These are phyloP conservation scores for Xanthoconium purpureum DNA, from an alignment of 768 basidiomycete genomes.

Conservation along the genomic window DNA sequence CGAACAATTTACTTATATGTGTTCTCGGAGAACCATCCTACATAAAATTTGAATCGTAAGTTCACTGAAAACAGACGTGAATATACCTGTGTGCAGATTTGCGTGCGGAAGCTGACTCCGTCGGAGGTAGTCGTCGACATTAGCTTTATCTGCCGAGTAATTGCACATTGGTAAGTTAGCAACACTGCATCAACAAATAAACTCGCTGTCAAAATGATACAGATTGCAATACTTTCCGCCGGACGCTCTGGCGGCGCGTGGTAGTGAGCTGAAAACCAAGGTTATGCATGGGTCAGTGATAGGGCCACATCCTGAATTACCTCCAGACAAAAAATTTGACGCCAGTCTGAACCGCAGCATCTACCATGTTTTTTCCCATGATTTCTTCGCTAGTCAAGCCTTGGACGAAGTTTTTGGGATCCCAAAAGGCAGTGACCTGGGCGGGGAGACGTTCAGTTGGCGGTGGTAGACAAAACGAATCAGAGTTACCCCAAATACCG, in stretches of 20 bases:
- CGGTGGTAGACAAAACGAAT: background rate
- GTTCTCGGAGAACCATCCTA: slow-evolving; percentile 29
- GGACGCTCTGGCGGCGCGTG: slow-evolving; percentile 8
- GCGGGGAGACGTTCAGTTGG: background rate
- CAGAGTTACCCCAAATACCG: slow-evolving; percentile 30
- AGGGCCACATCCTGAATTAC: background rate
- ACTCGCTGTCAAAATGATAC: slow-evolving; percentile 27
- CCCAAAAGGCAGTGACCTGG: slow-evolving; percentile 29
- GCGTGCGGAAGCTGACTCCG: slow-evolving; percentile 18
- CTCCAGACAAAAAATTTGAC: slow-evolving; percentile 33
- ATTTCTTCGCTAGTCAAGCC: slow-evolving; percentile 20
- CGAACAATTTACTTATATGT: slow-evolving; percentile 14
- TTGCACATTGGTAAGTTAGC: background rate
- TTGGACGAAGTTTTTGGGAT: slow-evolving; percentile 18
- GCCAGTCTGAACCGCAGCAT: slow-evolving; percentile 20
- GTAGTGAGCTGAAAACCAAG: slow-evolving; percentile 17
- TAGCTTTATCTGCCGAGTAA: slow-evolving; percentile 23
- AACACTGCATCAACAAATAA: background rate
- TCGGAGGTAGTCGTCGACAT: slow-evolving; percentile 23
- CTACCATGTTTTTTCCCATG: slow-evolving; percentile 31
- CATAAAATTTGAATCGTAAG: background rate
- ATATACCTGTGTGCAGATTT: slow-evolving; percentile 20
- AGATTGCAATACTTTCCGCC: slow-evolving; percentile 23
- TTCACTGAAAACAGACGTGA: too few species aligned
- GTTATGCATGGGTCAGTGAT: background rate